Conservation (phyloP, 2,329 filamentous ascomycete genomes). For the Arthrinium phaeospermum region DNA sequence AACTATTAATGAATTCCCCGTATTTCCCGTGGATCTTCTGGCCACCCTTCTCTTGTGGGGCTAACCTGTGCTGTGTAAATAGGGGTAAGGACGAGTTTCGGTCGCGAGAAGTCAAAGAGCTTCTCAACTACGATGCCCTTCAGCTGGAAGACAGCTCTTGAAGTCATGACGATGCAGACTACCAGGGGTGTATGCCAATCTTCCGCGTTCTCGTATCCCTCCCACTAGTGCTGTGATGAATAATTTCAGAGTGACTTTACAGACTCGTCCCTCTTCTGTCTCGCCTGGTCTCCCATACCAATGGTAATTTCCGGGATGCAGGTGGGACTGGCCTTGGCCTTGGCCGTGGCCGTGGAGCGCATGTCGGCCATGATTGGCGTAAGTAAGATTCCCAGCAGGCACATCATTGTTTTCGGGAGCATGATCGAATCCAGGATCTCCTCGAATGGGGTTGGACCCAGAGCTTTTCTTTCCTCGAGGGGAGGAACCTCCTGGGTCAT, state of each 20-base stretch:
- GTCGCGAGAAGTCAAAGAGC: no score
- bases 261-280: background rate
- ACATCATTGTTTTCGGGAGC: background rate
- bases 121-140: no score
- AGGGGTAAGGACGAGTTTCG: no score
- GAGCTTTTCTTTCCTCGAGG: background rate
- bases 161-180: no score
- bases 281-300: background rate
- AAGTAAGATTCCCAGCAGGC: background rate
- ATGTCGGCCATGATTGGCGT: background rate
- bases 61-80: no score
- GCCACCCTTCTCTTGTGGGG: no score
- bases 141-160: no score
- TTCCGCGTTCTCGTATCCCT: no score
- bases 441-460: background rate
- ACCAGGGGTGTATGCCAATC: no score
- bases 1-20: background rate
- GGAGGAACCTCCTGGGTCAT: background rate
- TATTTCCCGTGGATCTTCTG: no score
- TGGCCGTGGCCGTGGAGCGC: background rate
- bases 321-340: background rate
- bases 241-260: background rate
- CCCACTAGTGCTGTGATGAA: no score
- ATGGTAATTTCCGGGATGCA: background rate
- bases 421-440: background rate